phyloP scores from a whole-genome alignment of 2,329 filamentous ascomycete species.

The Mycogone perniciosa region DNA sequence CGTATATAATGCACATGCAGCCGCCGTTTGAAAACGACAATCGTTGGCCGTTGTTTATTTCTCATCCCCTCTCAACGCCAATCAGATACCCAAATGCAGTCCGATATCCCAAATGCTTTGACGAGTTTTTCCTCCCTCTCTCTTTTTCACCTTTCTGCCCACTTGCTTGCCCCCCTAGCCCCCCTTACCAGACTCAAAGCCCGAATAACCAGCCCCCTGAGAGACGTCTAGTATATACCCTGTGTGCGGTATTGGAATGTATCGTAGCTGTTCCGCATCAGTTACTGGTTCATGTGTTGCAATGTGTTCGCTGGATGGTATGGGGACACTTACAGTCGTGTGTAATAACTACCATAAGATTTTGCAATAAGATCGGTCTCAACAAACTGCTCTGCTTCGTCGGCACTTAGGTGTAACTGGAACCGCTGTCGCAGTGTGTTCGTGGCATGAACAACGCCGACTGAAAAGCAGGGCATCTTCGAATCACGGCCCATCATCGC shows the following conservation, averaged over 20 bases:
- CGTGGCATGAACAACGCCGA: constrained; percentile 65
- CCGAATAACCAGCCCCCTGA: too few species aligned
- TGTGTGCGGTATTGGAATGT: constrained; percentile 85
- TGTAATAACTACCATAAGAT: constrained; percentile 81
- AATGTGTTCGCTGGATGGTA: not conserved
- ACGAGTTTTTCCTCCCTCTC: not conserved
- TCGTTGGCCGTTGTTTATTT: not conserved
- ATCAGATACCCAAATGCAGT: constrained; percentile 4
- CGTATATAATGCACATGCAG: too few species aligned
- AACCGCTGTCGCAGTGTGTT: constrained; percentile 66
- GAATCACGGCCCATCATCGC: constrained; percentile 79
- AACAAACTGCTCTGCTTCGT: constrained; percentile 75
- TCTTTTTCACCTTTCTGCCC: not conserved
- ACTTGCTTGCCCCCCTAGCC: not conserved
- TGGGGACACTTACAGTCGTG: constrained; percentile 58
- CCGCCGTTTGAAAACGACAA: too few species aligned
- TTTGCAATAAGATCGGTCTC: constrained; percentile 74
- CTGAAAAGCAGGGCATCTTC: constrained; percentile 78
- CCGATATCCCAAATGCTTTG: constrained; percentile 4
- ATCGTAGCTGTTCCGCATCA: constrained; percentile 54
- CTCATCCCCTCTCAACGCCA: not conserved
- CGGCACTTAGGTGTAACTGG: constrained; percentile 74
- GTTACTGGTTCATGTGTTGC: not conserved
- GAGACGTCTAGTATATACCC: constrained; percentile 62
- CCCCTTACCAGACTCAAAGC: too few species aligned